Base-by-base conservation (phyloP, 2,329 filamentous ascomycete species). In the Macrophomina tecta region DNA sequence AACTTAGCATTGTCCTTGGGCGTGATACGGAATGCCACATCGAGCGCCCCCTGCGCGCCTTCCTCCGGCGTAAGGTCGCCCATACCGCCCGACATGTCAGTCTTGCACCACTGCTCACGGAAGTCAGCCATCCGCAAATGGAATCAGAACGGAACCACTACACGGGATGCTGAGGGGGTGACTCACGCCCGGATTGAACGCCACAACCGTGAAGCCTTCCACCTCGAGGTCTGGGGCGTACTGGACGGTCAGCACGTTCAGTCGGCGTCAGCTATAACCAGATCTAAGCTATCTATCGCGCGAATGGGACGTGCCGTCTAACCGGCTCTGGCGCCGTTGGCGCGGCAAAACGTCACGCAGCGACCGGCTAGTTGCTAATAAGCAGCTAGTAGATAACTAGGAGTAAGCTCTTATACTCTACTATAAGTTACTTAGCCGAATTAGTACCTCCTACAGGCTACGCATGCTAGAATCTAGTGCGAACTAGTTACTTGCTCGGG, bases 1-100 rank as follows among this genome's bases (percentile, higher is more conserved):
- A 86, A 89, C 69, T 81, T 86, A 12, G 83, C 83, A 69, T 77
- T 82, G 36, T 79, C 76, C 63, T 78, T 75, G 3, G 78, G 75
- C 0, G 74, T 79, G 8, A 77, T 30, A 64, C 73, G 16, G 82
- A 60, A 70, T 1, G 89, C 75, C 68, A 87, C 85, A 1, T 78
- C 75, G 45, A 80, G 69, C 4, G 80, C 73, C 0, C 75, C 77
- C 6, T 77, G 72, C 0, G 78, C 78, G 5, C 82, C 81, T 0
- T 74, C 71, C 23, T 80, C 77, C 2, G 80, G 74, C 0, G 77
- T 72, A 2, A 85, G 72, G 69, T 85, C 81, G 5, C 83, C 82
- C 7, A 71, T 55, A 0, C 73, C 60, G 23, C 76, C 73, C 11
- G 81, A 82, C 23, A 83, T 69, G 23, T 83, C 81, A 0, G 82